Conservation (phyloP, 179 eudicot genomes). For the Silene noctiflora region DNA sequence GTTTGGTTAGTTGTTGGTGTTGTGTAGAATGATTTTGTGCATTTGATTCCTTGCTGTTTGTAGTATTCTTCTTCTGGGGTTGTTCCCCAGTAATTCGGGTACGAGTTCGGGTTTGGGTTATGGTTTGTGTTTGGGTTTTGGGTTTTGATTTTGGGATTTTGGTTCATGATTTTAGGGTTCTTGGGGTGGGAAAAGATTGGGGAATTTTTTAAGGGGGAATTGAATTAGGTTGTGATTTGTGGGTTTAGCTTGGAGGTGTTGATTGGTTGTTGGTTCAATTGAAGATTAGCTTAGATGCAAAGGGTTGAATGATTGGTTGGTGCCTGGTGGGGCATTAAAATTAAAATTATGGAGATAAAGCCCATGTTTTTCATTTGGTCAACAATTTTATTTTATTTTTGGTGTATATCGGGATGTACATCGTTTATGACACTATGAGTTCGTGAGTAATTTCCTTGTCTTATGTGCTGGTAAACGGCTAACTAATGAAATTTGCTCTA, state of each 20-base stretch:
- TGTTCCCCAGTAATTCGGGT: conserved; percentile 66
- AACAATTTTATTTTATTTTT: too few relatives aligned
- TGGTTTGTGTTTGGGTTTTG: conserved; percentile 21
- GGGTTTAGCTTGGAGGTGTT: too few relatives aligned
- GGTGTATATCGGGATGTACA: too few relatives aligned
- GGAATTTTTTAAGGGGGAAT: not conserved
- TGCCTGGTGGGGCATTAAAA: too few relatives aligned
- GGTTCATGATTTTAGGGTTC: conserved; percentile 32
- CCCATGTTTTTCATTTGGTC: too few relatives aligned
- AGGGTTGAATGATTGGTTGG: not conserved
- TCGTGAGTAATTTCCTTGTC: too few relatives aligned
- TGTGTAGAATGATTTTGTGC: conserved; percentile 51
- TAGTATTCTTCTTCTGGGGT: conserved; percentile 74
- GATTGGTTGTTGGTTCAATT: not conserved
- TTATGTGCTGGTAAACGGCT: too few relatives aligned
- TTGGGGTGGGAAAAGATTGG: not conserved
- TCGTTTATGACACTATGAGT: too few relatives aligned
- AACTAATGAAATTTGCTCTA: too few relatives aligned
- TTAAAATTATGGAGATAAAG: too few relatives aligned
- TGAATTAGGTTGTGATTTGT: not conserved
- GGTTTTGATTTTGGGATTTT: conserved; percentile 35
- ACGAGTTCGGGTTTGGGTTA: not conserved
- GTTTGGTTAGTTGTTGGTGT: conserved; percentile 52
- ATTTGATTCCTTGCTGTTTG: conserved; percentile 55
- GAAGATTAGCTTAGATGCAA: conserved; percentile 1